Percentiles rank a stretch among this genome's conserved stretches.
Conservation (phyloP, 2,329 filamentous ascomycete genomes). For the Ustilaginoidea virens region DNA sequence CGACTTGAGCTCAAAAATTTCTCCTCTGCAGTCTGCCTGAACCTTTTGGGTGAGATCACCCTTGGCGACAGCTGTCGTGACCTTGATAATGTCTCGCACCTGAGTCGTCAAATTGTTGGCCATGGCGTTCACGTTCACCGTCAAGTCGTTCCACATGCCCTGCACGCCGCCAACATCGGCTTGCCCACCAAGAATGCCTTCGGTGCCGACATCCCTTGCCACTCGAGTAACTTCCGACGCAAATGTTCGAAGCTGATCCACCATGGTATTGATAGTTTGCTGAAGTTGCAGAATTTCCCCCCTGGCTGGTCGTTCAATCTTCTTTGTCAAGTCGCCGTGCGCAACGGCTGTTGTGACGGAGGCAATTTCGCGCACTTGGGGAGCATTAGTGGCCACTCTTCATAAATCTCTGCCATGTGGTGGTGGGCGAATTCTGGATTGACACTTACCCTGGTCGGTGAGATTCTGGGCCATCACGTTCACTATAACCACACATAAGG, state of each 20-base stretch:
- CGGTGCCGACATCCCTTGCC: slow-evolving; percentile 69
- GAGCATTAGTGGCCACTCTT: too few relatives aligned
- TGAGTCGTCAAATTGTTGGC: slow-evolving; percentile 76
- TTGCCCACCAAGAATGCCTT: slow-evolving; percentile 69
- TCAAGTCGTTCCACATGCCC: slow-evolving; percentile 81
- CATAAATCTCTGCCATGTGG: neutral
- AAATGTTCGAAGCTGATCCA: slow-evolving; percentile 71
- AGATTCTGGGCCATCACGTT: slow-evolving; percentile 76
- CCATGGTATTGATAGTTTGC: slow-evolving; percentile 82
- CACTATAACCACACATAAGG: too few relatives aligned
- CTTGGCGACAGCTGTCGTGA: slow-evolving; percentile 56
- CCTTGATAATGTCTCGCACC: slow-evolving; percentile 86
- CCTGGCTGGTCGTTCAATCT: slow-evolving; percentile 66
- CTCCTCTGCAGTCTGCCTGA: slow-evolving; percentile 79
- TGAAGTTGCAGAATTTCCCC: slow-evolving; percentile 73
- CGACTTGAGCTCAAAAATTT: slow-evolving; percentile 87
- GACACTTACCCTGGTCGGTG: slow-evolving; percentile 48
- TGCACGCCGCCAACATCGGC: slow-evolving; percentile 72
- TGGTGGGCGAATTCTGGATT: neutral
- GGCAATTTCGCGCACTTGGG: slow-evolving; percentile 74
- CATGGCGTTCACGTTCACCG: slow-evolving; percentile 79
- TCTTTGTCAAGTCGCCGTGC: slow-evolving; percentile 69
- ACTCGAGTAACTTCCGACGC: slow-evolving; percentile 73
- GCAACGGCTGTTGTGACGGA: slow-evolving; percentile 74
- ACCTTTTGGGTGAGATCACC: slow-evolving; percentile 96